phyloP scores from a whole-genome alignment of 768 basidiomycete species.

The Porphyrellus cyaneotinctus region DNA sequence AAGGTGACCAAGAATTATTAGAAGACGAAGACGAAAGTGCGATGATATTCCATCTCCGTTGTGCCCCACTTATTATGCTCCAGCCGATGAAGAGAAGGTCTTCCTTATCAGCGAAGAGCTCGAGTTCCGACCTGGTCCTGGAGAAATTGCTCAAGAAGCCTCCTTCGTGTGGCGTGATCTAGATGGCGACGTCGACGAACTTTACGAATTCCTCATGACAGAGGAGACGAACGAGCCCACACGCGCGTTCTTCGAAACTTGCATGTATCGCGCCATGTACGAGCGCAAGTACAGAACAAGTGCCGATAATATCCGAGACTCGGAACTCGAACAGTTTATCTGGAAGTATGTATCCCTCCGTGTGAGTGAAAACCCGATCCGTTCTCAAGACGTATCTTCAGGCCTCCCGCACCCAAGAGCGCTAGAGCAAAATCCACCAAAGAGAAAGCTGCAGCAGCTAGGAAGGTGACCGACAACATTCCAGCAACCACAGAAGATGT shows the following conservation, averaged over 20 bases:
- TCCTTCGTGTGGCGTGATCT: slow-evolving; percentile 91
- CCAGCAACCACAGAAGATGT: slow-evolving; percentile 2
- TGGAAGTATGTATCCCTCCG: slow-evolving; percentile 60
- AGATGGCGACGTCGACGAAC: slow-evolving; percentile 86
- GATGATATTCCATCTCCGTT: slow-evolving; percentile 21
- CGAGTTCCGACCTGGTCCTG: slow-evolving; percentile 72
- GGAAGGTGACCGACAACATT: slow-evolving; percentile 4
- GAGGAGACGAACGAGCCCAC: slow-evolving; percentile 74
- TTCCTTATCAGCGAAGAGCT: slow-evolving; percentile 91
- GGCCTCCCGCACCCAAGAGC: slow-evolving; percentile 22
- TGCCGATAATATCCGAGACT: slow-evolving; percentile 64
- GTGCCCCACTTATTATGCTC: slow-evolving; percentile 4
- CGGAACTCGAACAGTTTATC: slow-evolving; percentile 74
- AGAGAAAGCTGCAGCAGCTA: slow-evolving; percentile 12
- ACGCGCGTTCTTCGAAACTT: slow-evolving; percentile 84
- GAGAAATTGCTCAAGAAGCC: slow-evolving; percentile 68
- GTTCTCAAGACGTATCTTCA: slow-evolving; percentile 6
- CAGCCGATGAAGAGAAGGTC: slow-evolving; percentile 91
- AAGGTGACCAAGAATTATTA: slow-evolving; percentile 90
- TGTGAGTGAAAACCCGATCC: not conserved
- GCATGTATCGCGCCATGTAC: slow-evolving; percentile 95
- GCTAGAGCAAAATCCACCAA: slow-evolving; percentile 14
- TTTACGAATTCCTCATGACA: slow-evolving; percentile 87
- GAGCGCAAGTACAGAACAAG: slow-evolving; percentile 82
- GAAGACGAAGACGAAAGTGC: slow-evolving; percentile 91